These are phyloP conservation scores for Dactylellina cionopaga DNA, from an alignment of 2,329 filamentous ascomycete species.

Conservation along the genomic window DNA sequence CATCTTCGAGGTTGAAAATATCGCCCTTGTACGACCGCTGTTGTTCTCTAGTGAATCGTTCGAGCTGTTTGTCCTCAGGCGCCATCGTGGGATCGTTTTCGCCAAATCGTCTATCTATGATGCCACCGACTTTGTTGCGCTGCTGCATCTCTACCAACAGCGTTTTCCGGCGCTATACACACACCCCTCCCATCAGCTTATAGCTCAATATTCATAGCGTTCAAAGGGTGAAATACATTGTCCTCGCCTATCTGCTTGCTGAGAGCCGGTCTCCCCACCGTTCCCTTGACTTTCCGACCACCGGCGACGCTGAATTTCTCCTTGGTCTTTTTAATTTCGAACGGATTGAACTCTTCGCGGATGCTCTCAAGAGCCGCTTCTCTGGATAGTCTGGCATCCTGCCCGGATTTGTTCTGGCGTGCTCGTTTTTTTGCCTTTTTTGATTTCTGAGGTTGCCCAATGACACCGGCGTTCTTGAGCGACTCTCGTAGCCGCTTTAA, in stretches of 20 bases:
- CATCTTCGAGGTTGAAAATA: constrained; percentile 94
- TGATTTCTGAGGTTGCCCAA: constrained; percentile 91
- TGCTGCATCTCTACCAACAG: constrained; percentile 89
- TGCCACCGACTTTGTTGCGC: constrained; percentile 89
- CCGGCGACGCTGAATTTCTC: constrained; percentile 56
- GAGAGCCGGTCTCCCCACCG: constrained; percentile 75
- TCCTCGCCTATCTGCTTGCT: constrained; percentile 89
- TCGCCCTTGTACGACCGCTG: constrained; percentile 67
- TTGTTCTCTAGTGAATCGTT: constrained; percentile 89
- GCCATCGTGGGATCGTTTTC: constrained; percentile 95
- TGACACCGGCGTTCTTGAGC: constrained; percentile 85
- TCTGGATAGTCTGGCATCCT: constrained; percentile 79
- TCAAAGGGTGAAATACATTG: constrained; percentile 66
- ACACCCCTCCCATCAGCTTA: constrained; percentile 11
- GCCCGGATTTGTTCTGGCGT: constrained; percentile 57
- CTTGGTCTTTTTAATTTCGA: constrained; percentile 77
- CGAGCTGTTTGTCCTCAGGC: constrained; percentile 88
- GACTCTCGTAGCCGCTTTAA: constrained; percentile 94
- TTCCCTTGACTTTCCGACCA: constrained; percentile 67
- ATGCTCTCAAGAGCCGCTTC: constrained; percentile 83
- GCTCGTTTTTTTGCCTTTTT: constrained; percentile 80
- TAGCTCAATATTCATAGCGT: background rate
- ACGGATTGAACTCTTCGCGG: constrained; percentile 96
- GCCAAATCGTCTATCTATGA: constrained; percentile 91
- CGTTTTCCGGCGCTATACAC: constrained; percentile 76